Base-by-base conservation (phyloP, 2,329 filamentous ascomycete species). In the Apiospora saccharicola region DNA sequence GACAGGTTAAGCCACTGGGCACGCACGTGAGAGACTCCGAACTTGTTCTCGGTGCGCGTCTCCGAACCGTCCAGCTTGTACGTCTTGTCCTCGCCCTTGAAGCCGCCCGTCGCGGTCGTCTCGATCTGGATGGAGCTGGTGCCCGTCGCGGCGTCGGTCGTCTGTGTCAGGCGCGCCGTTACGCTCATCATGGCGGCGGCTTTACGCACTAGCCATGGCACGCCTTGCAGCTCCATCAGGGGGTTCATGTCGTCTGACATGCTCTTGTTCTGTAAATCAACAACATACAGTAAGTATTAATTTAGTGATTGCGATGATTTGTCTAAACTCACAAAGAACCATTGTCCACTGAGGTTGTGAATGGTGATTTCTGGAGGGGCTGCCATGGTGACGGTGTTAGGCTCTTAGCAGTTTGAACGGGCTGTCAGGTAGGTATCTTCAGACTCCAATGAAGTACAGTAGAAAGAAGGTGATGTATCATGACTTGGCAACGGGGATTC, bases 1-100 rank as follows among this genome's bases (percentile, higher is more conserved):
- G 41, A 30, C 67, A 68, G 3, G 67, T 68, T 68, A 7, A 68
- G 41, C 67, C 67, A 68, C n/a, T 26, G 41, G 41, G 67, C 67
- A 24, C 67, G 67, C 41, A 68, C 67, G 67, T 47, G 67, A 14
- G 41, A n/a, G 41, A 47, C 67, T n/a, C 67, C 67, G 44, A 46
- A 68, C 67, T 47, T 68, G 67, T 13, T 34, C 41, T 47, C 44
- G 41, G 41, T 68, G 67, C 67, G 67, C 67, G 47, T 3, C 67
- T 68, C 67, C 1, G 67, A 44, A 0, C 67, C 67, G 67, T 68
- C 67, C 5, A 68, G 67, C 67, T 44, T 68, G 43, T 68, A 68
- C 41, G 67, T 68, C 67, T 68, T 68, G 67, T 13, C 30, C 67
- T 68, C 67, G n/a, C 67, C 67, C 26, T 68, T 68, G 41, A 68